Base-by-base conservation (phyloP, 1,139 yeast genomes). In the Wickerhamomyces sp. region DNA sequence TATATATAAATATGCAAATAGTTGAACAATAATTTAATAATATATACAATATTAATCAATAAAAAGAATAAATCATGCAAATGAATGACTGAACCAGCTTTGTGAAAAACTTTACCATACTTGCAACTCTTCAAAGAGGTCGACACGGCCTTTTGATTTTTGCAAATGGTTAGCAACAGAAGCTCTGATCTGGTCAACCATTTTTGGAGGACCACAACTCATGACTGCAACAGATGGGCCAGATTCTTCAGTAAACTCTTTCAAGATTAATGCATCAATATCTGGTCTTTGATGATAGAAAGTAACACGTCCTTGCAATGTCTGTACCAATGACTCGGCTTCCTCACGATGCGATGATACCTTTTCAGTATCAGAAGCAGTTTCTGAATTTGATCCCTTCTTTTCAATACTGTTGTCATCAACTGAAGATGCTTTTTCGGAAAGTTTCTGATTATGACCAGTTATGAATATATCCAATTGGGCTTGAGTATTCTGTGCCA, bases 111-210 rank as follows among this genome's bases (percentile, higher is more conserved):
- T 12, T 28, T 21, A 47, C 51, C 51, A 45, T 2, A 40, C 45
- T 21, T 47, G 51, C 4, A 47, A 28, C 39, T 47, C 49, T 27
- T 47, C 51, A 25, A 40, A 47, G 6, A 45, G 31, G 20, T 47
- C 49, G 7, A 45, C 43, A 4, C 43, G 33, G 2, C 64, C 65
- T 7, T 49, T 47, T 3, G 56, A 51, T 20, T 55, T 49, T 32
- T 60, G 59, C 10, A 65, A 42, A 33, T 58, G 49, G 10, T 54
- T 44, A 14, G 62, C 64, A n/a, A 65, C 63, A 10, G 55, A 38
- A 27, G 61, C 54, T 40, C 81, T 61, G 33, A 73, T 44, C 20
- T 63, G 65, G 49, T 75, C 81, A 36, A 72, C 76, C 72, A 75
- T 66, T 14, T 49, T 45, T 18, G 76, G 73, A 42, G 74, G 76